Evolutionary conservation across 140 eudicot genomes (phyloP), one percentile per base, ranked within the genome.

Genomic region (Oenanthe javanica): DNA sequence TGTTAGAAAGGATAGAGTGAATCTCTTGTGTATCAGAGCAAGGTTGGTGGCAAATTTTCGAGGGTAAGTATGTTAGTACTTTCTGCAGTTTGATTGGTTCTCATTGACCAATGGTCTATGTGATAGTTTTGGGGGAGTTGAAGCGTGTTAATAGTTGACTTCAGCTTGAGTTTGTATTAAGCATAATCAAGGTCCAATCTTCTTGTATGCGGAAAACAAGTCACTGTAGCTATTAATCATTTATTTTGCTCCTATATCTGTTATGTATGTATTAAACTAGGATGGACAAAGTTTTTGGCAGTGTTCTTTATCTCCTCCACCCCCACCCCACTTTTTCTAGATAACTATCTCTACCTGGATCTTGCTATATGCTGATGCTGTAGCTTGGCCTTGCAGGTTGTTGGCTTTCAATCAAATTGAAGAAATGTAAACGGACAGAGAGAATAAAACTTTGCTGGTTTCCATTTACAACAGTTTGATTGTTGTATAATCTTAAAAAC

Each of bases 261-360:
- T 2, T 64, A 18, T 54, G 5, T 54, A 57, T 57, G 64, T 6
- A 11, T 19, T 57, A 0, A 4, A n/a, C n/a, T n/a, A n/a, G n/a
- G n/a, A n/a, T n/a, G n/a, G 15, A 13, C 19, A 54, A 13, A 52
- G 61, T 16, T 16, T 54, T 55, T 55, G 1, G 61, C n/a, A 52
- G 7, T 52, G 61, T 15, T 15, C 21, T 52, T 16, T 4, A 16
- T 15, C 61, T 4, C 5, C 6, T 6, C 57, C 19, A n/a, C n/a
- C n/a, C n/a, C n/a, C n/a, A n/a, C 57, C 19, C n/a, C 1, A 0
- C n/a, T 7, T 0, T 0, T 4, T 4, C n/a, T 52, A 0, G n/a
- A 0, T 4, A 18, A 23, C 9, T 5, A 55, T 4, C 72, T 64
- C 40, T 64, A 9, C 72, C 36, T 25, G 36, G 14, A 8, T 71